Base-by-base conservation (phyloP, 805 yeast genomes). In the Candida andamanensis region DNA sequence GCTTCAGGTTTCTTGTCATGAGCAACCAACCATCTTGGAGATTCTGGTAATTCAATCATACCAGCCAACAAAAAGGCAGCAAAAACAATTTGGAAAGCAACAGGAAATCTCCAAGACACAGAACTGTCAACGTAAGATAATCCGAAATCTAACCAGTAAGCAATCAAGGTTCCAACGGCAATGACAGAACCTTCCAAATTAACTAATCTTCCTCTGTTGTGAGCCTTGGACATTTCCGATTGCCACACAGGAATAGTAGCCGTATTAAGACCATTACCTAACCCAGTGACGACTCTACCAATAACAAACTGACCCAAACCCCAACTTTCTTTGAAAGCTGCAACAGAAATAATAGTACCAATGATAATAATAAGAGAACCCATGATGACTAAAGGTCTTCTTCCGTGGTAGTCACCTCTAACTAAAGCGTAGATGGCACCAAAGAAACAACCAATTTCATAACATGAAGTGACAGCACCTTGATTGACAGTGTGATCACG, bases 281-380 rank as follows among this genome's bases (percentile, higher is more conserved):
- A 38, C 44, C 65, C 67, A 29, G 76, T 69, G 16, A 74, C 53
- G 32, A 72, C 69, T 46, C 78, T 58, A 11, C 76, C 77, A 40
- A 80, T 58, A 32, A 84, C 76, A 39, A 85, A 78, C 53, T 81
- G 90, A 26, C 84, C 89, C 37, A 78, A 58, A 29, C 77, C 74
- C 71, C 69, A 64, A 46, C 50, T 46, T 28, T 60, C 58, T 47
- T 54, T 46, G 50, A 53, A 54, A 4, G 71, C 53, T 24, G 64
- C 31, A 15, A 51, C 52, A 24, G 69, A 63, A 25, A 67, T 55
- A 22, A 58, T 40, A n/a, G 67, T 60, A 39, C 73, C 73, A 16
- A 64, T 17, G 17, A 63, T 52, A 32, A 67, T 60, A 32, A 65
- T 57, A 4, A 60, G 34, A 27, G 67, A 56, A 33, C 70, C 71